phyloP scores from a whole-genome alignment of 768 basidiomycete genomes.

The Russula abietina region DNA sequence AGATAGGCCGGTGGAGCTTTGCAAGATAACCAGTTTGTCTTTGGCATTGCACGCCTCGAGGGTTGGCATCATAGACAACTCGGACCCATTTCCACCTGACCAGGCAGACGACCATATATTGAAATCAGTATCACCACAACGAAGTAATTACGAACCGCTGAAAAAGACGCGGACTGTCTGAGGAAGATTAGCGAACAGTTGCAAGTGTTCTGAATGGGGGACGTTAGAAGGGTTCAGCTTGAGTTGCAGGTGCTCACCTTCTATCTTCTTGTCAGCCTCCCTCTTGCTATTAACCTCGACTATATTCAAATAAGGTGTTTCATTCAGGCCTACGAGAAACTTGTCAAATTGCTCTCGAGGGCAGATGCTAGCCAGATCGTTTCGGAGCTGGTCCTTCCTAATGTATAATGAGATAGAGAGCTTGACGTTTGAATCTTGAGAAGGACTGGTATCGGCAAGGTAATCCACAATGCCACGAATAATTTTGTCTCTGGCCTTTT shows the following conservation, averaged over 20 bases:
- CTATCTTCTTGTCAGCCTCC: conserved; percentile 17
- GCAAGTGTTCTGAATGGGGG: conserved; percentile 13
- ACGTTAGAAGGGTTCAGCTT: neutral
- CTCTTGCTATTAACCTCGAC: conserved; percentile 20
- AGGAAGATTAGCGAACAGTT: conserved; percentile 14
- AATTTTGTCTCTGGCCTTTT: conserved; percentile 19
- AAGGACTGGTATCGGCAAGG: conserved; percentile 2
- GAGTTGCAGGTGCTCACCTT: conserved; percentile 1
- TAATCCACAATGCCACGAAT: neutral
- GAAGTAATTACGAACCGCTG: neutral
- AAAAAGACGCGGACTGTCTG: conserved; percentile 20
- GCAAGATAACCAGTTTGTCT: conserved; percentile 60
- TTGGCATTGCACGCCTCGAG: conserved; percentile 57
- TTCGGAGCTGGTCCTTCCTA: conserved; percentile 9
- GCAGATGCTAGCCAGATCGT: conserved; percentile 14
- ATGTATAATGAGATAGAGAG: conserved; percentile 15
- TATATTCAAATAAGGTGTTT: conserved; percentile 12
- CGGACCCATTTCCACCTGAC: conserved; percentile 50
- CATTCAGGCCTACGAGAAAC: conserved; percentile 18
- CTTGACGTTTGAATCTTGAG: conserved; percentile 1
- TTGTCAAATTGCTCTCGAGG: conserved; percentile 15
- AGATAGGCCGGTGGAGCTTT: conserved; percentile 41
- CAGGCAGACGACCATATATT: conserved; percentile 10
- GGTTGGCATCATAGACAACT: conserved; percentile 44
- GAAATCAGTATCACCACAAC: neutral